Percentiles rank a stretch among this genome's conserved stretches.
Conservation (phyloP, 2,329 filamentous ascomycete genomes). For the Ceratocystis papillata region DNA sequence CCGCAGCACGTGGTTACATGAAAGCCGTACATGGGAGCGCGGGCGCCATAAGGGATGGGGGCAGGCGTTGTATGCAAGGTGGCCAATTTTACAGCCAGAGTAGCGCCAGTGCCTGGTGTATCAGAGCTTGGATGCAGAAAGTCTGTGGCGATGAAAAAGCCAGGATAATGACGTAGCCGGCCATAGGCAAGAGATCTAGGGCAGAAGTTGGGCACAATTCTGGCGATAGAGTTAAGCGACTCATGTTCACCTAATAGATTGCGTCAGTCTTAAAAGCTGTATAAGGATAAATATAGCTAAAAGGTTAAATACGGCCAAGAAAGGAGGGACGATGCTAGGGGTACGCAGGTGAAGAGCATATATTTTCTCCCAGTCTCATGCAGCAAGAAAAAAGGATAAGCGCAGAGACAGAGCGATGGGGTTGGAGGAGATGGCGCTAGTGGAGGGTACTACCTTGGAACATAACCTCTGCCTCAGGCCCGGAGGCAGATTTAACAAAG, state of each 20-base stretch:
- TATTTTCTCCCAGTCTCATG: neutral
- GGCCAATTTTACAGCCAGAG: conserved; percentile 65
- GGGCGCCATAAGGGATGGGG: conserved; percentile 46
- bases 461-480: conserved; percentile 52
- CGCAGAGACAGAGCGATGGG: neutral
- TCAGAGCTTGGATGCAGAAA: conserved; percentile 56
- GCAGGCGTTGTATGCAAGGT: conserved; percentile 67
- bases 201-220: conserved; percentile 60
- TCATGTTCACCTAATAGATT: conserved; percentile 56
- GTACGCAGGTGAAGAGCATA: neutral
- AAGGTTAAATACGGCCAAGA: neutral
- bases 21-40: conserved; percentile 66
- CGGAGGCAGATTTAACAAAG: conserved; percentile 62
- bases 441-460: conserved; percentile 46
- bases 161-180: conserved; percentile 41
- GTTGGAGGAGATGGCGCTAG: neutral
- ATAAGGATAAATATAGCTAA: neutral
- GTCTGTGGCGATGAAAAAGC: conserved; percentile 59
- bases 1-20: conserved; percentile 78
- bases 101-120: conserved; percentile 39
- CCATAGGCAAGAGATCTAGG: conserved; percentile 68
- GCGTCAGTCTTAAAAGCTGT: conserved; percentile 4
- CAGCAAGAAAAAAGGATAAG: neutral
- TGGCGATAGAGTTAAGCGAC: conserved; percentile 72
- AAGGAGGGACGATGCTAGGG: neutral